Base-by-base conservation (phyloP, 164 flowering plant species). In the Piper longum region DNA sequence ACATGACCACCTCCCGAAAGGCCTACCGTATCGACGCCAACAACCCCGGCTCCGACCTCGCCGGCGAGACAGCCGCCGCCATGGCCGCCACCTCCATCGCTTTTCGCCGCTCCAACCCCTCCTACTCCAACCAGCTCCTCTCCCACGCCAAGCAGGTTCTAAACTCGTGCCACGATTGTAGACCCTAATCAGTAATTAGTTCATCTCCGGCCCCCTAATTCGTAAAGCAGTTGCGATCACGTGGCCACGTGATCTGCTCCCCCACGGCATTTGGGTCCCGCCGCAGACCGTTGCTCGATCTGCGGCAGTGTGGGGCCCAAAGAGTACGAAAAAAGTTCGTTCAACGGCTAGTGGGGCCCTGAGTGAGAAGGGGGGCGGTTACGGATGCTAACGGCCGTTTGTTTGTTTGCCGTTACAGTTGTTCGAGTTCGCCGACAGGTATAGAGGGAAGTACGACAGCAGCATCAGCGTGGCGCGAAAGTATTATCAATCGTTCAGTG, bases 41-140 rank as follows among this genome's bases (percentile, higher is more conserved):
- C 64, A 80, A 82, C 64, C 98, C 98, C 3, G 98, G 98, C 6
- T 91, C 98, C 1, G 98, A 91, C 66, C 90, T 89, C 26, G 92
- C 96, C 64, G 98, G 90, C 26, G 98, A 91, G 63, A 83, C 90
- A 6, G 91, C 98, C 8, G 98, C 98, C 44, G 96, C 98, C 39
- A 84, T 91, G 95, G 98, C 98, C 8, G 88, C 96, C 2, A 90
- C 96, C 17, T 89, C 96, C 59, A 66, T 91, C 5, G 91, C 84
- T 63, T 89, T 89, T 81, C 84, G 84, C 59, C 82, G 66, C 66
- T 80, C 73, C 60, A 77, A 85, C 72, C 83, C 87, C 2, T 68
- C 83, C n/a, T 91, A 91, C 59, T 64, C 93, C 67, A 73, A 61
- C 19, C 65, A 69, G 73, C 89, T 91, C 19, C 79, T 88, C 66